Base-by-base conservation (phyloP, 2,329 filamentous ascomycete genomes). In the Hymenoscyphus albidus region DNA sequence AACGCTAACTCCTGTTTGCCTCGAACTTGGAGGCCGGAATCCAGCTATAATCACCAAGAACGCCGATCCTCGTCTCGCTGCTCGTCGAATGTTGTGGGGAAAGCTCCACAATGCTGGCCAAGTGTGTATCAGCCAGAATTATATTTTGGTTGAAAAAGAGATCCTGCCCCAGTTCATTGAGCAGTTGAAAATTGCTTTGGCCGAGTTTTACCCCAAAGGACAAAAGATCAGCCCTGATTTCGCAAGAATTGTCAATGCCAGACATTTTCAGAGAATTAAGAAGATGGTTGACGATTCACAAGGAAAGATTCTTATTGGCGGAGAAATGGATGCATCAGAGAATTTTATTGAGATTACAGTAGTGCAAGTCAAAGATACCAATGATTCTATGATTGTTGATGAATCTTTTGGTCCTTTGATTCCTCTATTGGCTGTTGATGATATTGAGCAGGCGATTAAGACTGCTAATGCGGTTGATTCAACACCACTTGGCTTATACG, bases 401-500 rank as follows among this genome's bases (percentile, higher is more conserved):
- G 95, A 99, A 80, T 92, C 88, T 55, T 99, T 99, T 75, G 95
- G 94, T 6, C 95, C 95, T n/a, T 83, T 97, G 65, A 92, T 96
- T 70, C 88, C 91, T 68, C 87, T 98, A 68, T 80, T 96, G 62
- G 84, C 92, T 0, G 89, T 92, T 63, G 85, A 92, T 69, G 83
- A 86, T 71, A 81, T 97, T n/a, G 91, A 96, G 69, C 86, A 96
- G 73, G 94, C 93, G 59, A 93, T 98, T 75, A 83, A 82, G 48
- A 86, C 93, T 69, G 92, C 92, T 67, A 94, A 96, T 76, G 80
- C 85, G 62, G 85, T 97, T 59, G 88, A 96, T 77, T 84, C 88
- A 61, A 97, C 93, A 0, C 93, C 95, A 0, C 81, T 99, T 51
- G 88, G 89, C 10, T 81, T 97, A 56, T 96, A 92, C 76, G 85